These are phyloP conservation scores for Vachellia pachyceras DNA, from an alignment of 306 rosid genomes.

Conservation along the genomic window DNA sequence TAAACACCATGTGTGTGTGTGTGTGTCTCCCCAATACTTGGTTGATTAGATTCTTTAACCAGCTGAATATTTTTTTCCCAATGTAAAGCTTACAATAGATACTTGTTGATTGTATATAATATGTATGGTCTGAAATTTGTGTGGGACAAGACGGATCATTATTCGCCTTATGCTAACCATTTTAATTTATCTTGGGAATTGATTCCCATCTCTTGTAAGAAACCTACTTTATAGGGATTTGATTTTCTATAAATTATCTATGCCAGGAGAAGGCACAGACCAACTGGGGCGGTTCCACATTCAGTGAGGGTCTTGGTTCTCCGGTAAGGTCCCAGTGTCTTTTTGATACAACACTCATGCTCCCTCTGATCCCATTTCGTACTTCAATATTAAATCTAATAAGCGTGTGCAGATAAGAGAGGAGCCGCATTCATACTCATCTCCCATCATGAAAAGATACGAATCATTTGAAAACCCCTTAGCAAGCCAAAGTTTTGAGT, in stretches of 20 bases:
- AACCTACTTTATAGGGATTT: conserved; percentile 37
- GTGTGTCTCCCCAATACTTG: too few species aligned
- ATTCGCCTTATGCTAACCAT: too few species aligned
- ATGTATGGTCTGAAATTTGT: too few species aligned
- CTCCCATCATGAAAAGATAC: conserved; percentile 58
- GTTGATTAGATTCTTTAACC: too few species aligned
- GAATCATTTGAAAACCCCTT: conserved; percentile 93
- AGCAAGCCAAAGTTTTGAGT: conserved; percentile 76
- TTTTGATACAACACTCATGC: conserved; percentile 4
- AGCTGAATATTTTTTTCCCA: too few species aligned
- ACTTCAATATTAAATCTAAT: conserved; percentile 34
- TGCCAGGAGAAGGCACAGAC: conserved; percentile 77
- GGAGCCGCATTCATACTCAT: conserved; percentile 85
- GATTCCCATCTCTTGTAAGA: conserved; percentile 24
- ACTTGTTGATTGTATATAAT: too few species aligned
- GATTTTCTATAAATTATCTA: conserved; percentile 29
- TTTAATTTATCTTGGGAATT: too few species aligned
- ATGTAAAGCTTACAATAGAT: too few species aligned
- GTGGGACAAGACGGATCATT: too few species aligned
- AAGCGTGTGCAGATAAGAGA: conserved; percentile 79
- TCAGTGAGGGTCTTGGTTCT: too few species aligned
- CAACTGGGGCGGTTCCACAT: conserved; percentile 77
- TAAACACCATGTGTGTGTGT: too few species aligned
- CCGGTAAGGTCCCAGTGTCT: conserved; percentile 62
- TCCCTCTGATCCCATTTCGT: conserved; percentile 8